phyloP scores from a whole-genome alignment of 768 basidiomycete species.

The Mycena galericulata region DNA sequence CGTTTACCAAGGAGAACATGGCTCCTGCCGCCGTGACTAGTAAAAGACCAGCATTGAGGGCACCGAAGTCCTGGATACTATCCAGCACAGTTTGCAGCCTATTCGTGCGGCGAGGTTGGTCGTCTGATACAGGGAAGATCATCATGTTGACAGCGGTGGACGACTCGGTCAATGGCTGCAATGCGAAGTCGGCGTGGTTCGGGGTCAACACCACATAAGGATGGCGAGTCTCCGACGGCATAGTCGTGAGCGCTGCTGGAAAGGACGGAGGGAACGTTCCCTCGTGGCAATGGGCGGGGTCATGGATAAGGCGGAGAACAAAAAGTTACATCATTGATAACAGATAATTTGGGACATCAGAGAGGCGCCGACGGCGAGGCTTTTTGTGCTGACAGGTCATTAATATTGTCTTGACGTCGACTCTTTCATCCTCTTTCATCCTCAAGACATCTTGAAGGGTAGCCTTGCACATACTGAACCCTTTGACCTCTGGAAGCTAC shows the following conservation, averaged over 20 bases:
- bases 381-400: no score
- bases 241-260: neutral
- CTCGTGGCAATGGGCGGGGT: neutral
- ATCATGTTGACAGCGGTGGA: constrained; percentile 1
- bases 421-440: no score
- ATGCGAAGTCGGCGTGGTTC: constrained; percentile 28
- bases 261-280: no score
- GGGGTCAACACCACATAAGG: constrained; percentile 30
- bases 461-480: no score
- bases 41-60: constrained; percentile 67
- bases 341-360: neutral
- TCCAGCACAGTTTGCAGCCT: neutral
- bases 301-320: neutral
- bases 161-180: neutral
- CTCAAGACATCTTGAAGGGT: no score
- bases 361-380: no score
- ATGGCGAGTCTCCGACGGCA: constrained; percentile 26
- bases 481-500: no score
- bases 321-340: constrained; percentile 23
- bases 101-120: neutral
- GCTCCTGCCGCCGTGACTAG: constrained; percentile 68
- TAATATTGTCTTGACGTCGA: no score
- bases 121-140: neutral
- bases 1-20: constrained; percentile 71
- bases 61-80: constrained; percentile 23